Base-by-base conservation (phyloP, 1,284 basidiomycete genomes). In the Marasmius fiardii region DNA sequence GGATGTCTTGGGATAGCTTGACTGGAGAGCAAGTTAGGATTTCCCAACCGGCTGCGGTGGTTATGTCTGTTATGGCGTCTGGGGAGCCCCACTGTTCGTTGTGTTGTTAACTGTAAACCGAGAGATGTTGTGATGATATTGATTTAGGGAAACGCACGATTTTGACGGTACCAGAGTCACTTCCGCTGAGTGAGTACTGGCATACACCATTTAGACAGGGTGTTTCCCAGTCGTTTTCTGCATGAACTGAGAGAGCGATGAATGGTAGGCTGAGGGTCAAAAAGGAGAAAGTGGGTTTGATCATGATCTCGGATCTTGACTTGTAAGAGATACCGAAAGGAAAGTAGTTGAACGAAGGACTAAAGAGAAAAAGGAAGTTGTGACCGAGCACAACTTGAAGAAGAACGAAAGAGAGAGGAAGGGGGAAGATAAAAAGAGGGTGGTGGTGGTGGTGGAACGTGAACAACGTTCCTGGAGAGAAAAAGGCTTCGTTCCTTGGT, bases 181-280 rank as follows among this genome's bases (percentile, higher is more conserved):
- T 49, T 43, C 56, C 54, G 43, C 52, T 47, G 41, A 61, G 51
- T 21, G 62, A 62, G 43, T 64, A 65, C n/a, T 61, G 56, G 43
- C 64, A 65, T 37, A 43, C 57, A 7, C 64, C 64, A 14, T 63
- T 41, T 6, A 65, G 56, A 44, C 64, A 65, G 21, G 64, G 63
- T 12, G 57, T 63, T 18, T 56, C 53, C 64, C 64, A 65, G 55
- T 65, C 64, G 51, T 65, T 65, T 43, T 26, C 47, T 5, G 24
- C 47, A 14, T n/a, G 31, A 33, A 33, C 47, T 8, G 39, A 16
- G 12, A 28, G 47, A 16, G 28, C 12, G 31, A 49, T 14, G 18
- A 49, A 49, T 33, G 47, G 47, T 14, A 49, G 20, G n/a, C n/a
- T n/a, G 18, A 49, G 26, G 18, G 47, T 14, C 26, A 49, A 20